Evolutionary conservation across 2,329 filamentous ascomycete species (phyloP).

Genomic region (Hypoxylon sp.): DNA sequence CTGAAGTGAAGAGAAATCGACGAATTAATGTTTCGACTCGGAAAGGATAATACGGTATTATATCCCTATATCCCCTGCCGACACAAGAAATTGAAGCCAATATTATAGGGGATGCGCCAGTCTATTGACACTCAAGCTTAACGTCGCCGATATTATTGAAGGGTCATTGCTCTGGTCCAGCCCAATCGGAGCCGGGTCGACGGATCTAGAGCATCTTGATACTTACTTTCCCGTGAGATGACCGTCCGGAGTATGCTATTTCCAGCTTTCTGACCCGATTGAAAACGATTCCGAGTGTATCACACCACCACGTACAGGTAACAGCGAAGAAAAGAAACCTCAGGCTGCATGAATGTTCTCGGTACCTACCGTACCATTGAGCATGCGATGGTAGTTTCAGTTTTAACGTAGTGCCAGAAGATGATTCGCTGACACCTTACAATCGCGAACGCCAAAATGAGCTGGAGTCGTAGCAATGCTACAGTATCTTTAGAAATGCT

Average conservation of each 20-base stretch:
- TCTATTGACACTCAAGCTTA: not conserved
- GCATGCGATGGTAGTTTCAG: not conserved
- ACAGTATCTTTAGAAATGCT: not conserved
- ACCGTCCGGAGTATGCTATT: not conserved
- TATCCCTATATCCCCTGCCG: too few relatives aligned
- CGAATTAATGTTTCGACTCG: too few relatives aligned
- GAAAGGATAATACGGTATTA: too few relatives aligned
- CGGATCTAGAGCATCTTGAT: not conserved
- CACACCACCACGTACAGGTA: not conserved
- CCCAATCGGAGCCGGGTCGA: not conserved
- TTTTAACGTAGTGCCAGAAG: not conserved
- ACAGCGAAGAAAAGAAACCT: not conserved
- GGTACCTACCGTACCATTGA: not conserved
- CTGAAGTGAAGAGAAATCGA: too few relatives aligned
- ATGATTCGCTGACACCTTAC: not conserved
- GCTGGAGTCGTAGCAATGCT: not conserved
- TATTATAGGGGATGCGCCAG: too few relatives aligned
- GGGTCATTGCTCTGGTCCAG: not conserved
- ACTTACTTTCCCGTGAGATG: not conserved
- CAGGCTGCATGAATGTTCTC: not conserved
- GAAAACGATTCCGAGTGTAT: not conserved
- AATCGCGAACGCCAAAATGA: not conserved
- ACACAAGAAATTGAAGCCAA: too few relatives aligned
- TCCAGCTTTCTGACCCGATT: not conserved
- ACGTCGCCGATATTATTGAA: not conserved